phyloP scores from a whole-genome alignment of 1,284 basidiomycete genomes.

The Takashimella tepidaria region DNA sequence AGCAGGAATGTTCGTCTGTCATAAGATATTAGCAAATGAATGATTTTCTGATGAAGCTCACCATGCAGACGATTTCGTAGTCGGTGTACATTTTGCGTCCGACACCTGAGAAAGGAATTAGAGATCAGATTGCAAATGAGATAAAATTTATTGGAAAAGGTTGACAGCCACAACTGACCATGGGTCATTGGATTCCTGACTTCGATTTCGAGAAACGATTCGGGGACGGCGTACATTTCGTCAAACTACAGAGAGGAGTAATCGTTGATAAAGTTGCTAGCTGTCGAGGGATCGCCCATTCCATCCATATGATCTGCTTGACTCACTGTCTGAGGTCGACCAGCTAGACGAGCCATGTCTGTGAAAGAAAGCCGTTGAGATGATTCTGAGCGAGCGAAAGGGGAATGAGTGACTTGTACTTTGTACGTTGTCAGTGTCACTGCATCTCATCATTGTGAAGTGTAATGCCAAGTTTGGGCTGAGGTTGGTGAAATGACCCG shows the following conservation, averaged over 20 bases:
- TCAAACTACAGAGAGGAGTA: conserved; percentile 65
- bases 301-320: not conserved
- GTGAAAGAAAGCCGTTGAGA: conserved; percentile 56
- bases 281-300: conserved; percentile 5
- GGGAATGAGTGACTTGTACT: conserved; percentile 54
- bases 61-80: conserved; percentile 98
- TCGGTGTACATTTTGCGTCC: conserved; percentile 99
- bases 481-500: too few species aligned
- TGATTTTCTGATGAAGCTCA: conserved; percentile 48
- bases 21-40: not conserved
- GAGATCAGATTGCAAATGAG: too few species aligned
- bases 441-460: too few species aligned
- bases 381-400: conserved; percentile 59
- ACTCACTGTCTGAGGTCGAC: conserved; percentile 76
- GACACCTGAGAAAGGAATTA: too few species aligned
- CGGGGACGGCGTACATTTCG: conserved; percentile 96
- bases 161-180: conserved; percentile 57
- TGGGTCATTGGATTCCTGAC: conserved; percentile 95
- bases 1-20: conserved; percentile 94
- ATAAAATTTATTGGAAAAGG: not conserved
- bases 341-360: conserved; percentile 59
- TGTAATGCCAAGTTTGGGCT: too few species aligned
- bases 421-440: too few species aligned
- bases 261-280: not conserved
- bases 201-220: conserved; percentile 98